These are phyloP conservation scores for Chlamydomonas sp. DNA, from an alignment of 139 green algal genomes.

Conservation along the genomic window DNA sequence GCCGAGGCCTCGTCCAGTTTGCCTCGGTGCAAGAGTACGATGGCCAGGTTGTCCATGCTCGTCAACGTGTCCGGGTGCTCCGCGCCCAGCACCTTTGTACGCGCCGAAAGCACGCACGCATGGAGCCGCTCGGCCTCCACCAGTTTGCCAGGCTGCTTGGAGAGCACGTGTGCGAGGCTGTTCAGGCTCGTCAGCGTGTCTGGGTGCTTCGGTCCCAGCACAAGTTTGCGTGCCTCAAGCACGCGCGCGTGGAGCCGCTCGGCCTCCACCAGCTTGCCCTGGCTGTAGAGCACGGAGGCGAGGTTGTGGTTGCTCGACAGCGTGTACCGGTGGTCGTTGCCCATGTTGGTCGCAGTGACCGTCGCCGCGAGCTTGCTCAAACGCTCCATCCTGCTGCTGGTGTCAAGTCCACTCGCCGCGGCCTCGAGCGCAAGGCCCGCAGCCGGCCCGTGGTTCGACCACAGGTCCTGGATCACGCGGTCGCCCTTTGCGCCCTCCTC, in stretches of 20 bases:
- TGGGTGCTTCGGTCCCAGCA: conserved; percentile 21
- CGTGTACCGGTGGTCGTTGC: conserved; percentile 12
- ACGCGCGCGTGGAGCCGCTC: conserved; percentile 14
- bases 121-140: conserved; percentile 4
- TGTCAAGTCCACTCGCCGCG: no score
- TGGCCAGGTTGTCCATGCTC: conserved; percentile 15
- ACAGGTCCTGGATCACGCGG: no score
- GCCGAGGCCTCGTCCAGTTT: no score
- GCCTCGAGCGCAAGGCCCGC: no score
- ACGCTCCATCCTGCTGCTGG: no score
- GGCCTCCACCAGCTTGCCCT: conserved; percentile 6
- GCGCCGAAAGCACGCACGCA: conserved; percentile 10
- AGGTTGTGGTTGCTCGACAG: conserved; percentile 4
- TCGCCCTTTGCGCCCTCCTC: no score
- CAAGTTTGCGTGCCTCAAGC: background rate
- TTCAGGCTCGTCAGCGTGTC: conserved; percentile 10
- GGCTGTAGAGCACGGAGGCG: conserved; percentile 5
- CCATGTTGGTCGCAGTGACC: no score
- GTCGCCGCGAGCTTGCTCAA: no score
- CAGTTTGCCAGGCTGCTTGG: no score
- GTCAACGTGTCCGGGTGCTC: conserved; percentile 17
- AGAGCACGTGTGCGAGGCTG: conserved; percentile 5
- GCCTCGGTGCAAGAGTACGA: conserved; percentile 2
- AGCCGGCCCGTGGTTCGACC: no score
- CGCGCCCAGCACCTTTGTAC: background rate